Conservation (phyloP, 2,329 filamentous ascomycete genomes). For the Colletotrichum tamarilloi region DNA sequence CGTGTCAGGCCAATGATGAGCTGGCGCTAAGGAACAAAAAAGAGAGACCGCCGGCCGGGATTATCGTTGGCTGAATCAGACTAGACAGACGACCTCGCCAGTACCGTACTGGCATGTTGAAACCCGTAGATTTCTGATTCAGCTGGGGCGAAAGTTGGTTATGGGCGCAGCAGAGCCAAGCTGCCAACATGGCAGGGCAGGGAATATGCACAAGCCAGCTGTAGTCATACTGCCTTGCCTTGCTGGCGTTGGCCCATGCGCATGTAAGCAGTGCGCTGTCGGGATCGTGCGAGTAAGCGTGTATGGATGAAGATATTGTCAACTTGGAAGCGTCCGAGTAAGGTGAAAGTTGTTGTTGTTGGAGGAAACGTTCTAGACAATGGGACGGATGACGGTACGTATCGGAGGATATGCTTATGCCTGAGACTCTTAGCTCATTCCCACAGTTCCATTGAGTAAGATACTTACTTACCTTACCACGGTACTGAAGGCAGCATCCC, state of each 20-base stretch:
- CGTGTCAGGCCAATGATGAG: neutral
- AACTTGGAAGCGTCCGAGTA: neutral
- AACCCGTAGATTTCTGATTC: neutral
- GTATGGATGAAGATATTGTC: neutral
- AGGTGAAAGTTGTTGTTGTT: neutral
- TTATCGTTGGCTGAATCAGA: neutral
- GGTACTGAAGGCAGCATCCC: no score
- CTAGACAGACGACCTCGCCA: neutral
- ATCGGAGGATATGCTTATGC: neutral
- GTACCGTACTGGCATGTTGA: conserved; percentile 9
- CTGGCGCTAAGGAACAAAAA: conserved; percentile 1
- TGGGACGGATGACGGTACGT: neutral
- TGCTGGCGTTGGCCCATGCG: conserved; percentile 2
- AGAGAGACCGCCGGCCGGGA: conserved; percentile 4
- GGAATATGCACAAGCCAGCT: neutral
- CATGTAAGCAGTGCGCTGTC: neutral
- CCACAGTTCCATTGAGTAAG: no score
- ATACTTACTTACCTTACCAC: neutral
- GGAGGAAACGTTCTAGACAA: neutral
- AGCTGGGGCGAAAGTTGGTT: neutral
- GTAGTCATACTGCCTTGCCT: neutral
- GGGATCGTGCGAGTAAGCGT: neutral
- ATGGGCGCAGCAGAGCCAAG: neutral
- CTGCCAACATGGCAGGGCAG: neutral
- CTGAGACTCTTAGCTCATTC: neutral